These are phyloP conservation scores for Leccinum subtestaceum DNA, from an alignment of 768 basidiomycete species.

Conservation along the genomic window DNA sequence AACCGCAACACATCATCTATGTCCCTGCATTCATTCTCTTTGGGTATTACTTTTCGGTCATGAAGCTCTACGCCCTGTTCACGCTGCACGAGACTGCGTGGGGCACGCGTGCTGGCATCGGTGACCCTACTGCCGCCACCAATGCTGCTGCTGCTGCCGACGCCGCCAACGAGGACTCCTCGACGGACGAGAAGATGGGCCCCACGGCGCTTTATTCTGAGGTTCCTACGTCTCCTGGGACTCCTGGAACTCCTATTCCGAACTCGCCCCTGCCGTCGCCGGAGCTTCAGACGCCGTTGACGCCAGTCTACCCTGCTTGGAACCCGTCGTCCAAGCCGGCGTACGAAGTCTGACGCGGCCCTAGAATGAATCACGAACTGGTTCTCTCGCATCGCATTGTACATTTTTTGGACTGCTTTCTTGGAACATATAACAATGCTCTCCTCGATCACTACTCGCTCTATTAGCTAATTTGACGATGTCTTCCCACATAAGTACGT, in stretches of 20 bases:
- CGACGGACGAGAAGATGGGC: slow-evolving; percentile 26
- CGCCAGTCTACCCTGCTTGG: neutral
- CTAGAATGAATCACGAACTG: neutral
- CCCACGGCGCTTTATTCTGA: slow-evolving; percentile 11
- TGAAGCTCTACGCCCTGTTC: slow-evolving; percentile 90
- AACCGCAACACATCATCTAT: slow-evolving; percentile 73
- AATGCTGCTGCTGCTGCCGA: slow-evolving; percentile 45
- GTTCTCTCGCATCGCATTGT: neutral
- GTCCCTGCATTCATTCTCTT: slow-evolving; percentile 88
- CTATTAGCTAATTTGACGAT: neutral
- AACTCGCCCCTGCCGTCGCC: neutral
- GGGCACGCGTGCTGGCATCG: slow-evolving; percentile 94
- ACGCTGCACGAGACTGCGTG: slow-evolving; percentile 95
- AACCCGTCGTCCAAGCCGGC: neutral
- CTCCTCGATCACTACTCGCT: neutral
- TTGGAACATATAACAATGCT: neutral
- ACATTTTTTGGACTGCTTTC: neutral
- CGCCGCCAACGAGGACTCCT: neutral
- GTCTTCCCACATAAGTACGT: neutral
- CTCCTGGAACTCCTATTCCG: neutral
- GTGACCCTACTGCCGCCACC: slow-evolving; percentile 75
- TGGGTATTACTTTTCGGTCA: slow-evolving; percentile 92
- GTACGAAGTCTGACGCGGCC: neutral
- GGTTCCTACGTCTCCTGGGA: neutral
- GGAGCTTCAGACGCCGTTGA: neutral